Conservation (phyloP, 257 asterid species). For the Knoxia roxburghii region DNA sequence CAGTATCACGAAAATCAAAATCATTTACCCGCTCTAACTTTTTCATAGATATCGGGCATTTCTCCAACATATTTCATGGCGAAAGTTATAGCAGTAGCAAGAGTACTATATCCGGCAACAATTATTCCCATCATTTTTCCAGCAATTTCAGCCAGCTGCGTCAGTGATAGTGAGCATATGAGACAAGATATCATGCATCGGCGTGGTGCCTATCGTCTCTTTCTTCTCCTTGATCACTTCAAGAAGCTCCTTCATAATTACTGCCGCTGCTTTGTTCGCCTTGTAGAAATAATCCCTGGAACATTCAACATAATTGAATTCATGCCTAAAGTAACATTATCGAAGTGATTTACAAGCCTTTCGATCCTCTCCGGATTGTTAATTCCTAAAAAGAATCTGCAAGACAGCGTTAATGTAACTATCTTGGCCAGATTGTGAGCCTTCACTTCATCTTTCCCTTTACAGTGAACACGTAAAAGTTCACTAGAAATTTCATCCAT, state of each 20-base stretch:
- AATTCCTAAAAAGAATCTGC: conserved; percentile 47
- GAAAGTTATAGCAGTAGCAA: conserved; percentile 56
- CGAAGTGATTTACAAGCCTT: conserved; percentile 39
- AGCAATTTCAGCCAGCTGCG: conserved; percentile 56
- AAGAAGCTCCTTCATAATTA: conserved; percentile 45
- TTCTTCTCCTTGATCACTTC: conserved; percentile 52
- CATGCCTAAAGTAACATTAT: conserved; percentile 50
- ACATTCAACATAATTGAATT: conserved; percentile 44
- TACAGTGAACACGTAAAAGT: conserved; percentile 31
- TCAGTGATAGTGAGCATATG: conserved; percentile 46
- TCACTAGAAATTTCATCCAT: conserved; percentile 40
- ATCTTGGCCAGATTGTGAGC: conserved; percentile 44
- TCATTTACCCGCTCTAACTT: conserved; percentile 53
- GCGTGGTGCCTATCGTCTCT: conserved; percentile 24
- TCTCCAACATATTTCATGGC: conserved; percentile 61
- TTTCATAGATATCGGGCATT: conserved; percentile 34
- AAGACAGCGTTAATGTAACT: conserved; percentile 49
- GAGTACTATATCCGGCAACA: conserved; percentile 67
- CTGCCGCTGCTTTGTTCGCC: conserved; percentile 56
- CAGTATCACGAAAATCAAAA: too few relatives aligned
- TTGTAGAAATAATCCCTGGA: conserved; percentile 47
- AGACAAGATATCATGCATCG: conserved; percentile 25
- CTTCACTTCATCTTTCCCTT: conserved; percentile 28
- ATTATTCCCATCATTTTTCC: conserved; percentile 67
- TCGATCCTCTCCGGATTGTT: conserved; percentile 44